Conservation (phyloP, 108 stramenopile genomes). For the Nitzschia palea region DNA sequence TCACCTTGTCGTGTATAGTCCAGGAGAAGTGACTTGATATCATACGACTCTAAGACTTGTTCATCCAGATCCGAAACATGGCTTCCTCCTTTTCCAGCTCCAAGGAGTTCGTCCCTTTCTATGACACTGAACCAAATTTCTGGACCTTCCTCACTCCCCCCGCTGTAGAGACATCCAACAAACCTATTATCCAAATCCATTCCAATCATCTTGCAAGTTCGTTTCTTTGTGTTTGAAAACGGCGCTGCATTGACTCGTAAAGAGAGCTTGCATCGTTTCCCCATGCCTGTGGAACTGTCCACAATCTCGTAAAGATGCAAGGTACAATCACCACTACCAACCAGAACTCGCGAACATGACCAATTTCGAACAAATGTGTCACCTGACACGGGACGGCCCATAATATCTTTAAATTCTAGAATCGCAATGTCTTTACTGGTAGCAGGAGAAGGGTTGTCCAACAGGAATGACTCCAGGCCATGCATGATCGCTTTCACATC, state of each 20-base stretch:
- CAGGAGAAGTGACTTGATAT: slow-evolving; percentile 40
- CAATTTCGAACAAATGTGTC: slow-evolving; percentile 38
- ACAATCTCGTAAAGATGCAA: slow-evolving; percentile 45
- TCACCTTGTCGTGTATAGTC: slow-evolving; percentile 38
- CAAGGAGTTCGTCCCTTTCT: slow-evolving; percentile 37
- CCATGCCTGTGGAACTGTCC: not conserved
- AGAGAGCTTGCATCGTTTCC: slow-evolving; percentile 34
- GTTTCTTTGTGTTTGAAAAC: slow-evolving; percentile 35
- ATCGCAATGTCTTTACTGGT: slow-evolving; percentile 29
- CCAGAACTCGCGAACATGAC: slow-evolving; percentile 33
- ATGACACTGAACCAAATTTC: slow-evolving; percentile 29
- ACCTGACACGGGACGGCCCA: slow-evolving; percentile 17
- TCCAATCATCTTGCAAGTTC: slow-evolving; percentile 30
- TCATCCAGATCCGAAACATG: slow-evolving; percentile 17
- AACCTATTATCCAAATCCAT: slow-evolving; percentile 43
- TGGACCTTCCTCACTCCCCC: slow-evolving; percentile 9
- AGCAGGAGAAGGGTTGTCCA: not conserved
- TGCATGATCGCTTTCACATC: slow-evolving; percentile 25
- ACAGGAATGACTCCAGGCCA: slow-evolving; percentile 16
- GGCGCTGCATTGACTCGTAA: slow-evolving; percentile 41
- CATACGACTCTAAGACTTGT: slow-evolving; percentile 26
- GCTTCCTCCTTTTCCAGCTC: slow-evolving; percentile 17
- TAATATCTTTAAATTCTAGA: slow-evolving; percentile 21
- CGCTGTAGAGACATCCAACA: slow-evolving; percentile 48
- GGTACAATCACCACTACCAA: slow-evolving; percentile 36